phyloP scores from a whole-genome alignment of 768 basidiomycete species.

The Amanita subjunquillea region DNA sequence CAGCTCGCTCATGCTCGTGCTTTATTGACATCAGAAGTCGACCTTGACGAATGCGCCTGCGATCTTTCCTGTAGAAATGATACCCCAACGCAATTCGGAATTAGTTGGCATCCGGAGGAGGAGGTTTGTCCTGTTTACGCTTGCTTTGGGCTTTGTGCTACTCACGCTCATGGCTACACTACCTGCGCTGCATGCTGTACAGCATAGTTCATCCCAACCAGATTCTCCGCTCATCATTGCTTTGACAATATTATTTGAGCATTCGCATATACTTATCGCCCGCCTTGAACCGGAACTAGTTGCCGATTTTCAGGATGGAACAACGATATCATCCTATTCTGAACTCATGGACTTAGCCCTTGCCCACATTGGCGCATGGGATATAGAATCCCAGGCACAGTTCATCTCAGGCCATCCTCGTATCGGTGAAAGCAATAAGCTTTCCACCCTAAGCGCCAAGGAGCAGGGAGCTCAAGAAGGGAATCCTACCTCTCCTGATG shows the following conservation, averaged over 20 bases:
- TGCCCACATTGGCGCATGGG: conserved; percentile 42
- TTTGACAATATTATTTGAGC: conserved; percentile 43
- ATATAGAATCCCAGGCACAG: conserved; percentile 33
- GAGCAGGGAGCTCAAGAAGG: conserved; percentile 57
- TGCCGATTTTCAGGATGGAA: conserved; percentile 13
- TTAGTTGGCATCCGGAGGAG: neutral
- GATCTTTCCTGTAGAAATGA: conserved; percentile 76
- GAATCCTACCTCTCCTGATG: conserved; percentile 57
- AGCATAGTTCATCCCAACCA: conserved; percentile 17
- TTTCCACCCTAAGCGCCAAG: conserved; percentile 65
- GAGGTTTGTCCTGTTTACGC: too few relatives aligned
- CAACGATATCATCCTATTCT: conserved; percentile 27
- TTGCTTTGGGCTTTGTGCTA: too few relatives aligned
- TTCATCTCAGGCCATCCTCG: conserved; percentile 84
- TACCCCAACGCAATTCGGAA: conserved; percentile 63
- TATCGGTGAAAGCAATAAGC: conserved; percentile 73
- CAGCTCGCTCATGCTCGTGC: neutral
- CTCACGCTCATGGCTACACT: conserved; percentile 16
- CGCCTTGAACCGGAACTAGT: conserved; percentile 47
- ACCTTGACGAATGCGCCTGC: conserved; percentile 62
- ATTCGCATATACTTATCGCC: conserved; percentile 44
- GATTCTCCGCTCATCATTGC: conserved; percentile 26
- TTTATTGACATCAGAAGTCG: neutral
- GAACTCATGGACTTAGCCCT: conserved; percentile 48
- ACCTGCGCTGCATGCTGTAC: conserved; percentile 24